phyloP scores from a whole-genome alignment of 2,329 filamentous ascomycete species.

The Diaporthe sp. region DNA sequence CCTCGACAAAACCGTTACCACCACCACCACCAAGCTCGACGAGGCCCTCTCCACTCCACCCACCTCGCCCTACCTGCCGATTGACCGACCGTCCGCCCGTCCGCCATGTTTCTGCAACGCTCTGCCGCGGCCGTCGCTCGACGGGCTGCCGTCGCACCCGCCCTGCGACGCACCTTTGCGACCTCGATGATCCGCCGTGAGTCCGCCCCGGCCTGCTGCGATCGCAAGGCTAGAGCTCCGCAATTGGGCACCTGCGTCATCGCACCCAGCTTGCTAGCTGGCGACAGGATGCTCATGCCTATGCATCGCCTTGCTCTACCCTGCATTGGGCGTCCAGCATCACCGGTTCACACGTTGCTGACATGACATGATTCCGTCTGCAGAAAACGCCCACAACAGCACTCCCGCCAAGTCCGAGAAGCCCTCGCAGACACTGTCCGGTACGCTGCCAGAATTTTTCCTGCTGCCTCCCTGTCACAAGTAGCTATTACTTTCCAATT shows the following conservation, averaged over 20 bases:
- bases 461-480: neutral
- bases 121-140: slow-evolving; percentile 73
- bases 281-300: neutral
- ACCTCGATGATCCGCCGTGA: slow-evolving; percentile 74
- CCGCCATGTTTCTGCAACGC: slow-evolving; percentile 75
- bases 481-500: neutral
- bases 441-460: slow-evolving; percentile 28
- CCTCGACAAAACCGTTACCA: slow-evolving; percentile 27
- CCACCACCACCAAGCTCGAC: slow-evolving; percentile 43
- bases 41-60: slow-evolving; percentile 43
- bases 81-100: slow-evolving; percentile 50
- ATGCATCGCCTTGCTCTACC: neutral
- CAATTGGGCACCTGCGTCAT: slow-evolving; percentile 45
- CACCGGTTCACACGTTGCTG: neutral
- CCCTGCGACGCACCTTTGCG: slow-evolving; percentile 71
- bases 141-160: slow-evolving; percentile 68
- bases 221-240: slow-evolving; percentile 44
- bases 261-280: neutral
- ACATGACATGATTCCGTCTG: slow-evolving; percentile 17
- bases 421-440: slow-evolving; percentile 33
- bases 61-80: slow-evolving; percentile 42
- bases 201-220: slow-evolving; percentile 44
- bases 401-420: slow-evolving; percentile 39
- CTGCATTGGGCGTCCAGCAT: neutral
- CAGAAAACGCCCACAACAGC: slow-evolving; percentile 38